Percentiles rank a stretch among this genome's conserved stretches.
Evolutionary conservation across 805 yeast genomes (phyloP).

Genomic region (Wickerhamomyces alni): DNA sequence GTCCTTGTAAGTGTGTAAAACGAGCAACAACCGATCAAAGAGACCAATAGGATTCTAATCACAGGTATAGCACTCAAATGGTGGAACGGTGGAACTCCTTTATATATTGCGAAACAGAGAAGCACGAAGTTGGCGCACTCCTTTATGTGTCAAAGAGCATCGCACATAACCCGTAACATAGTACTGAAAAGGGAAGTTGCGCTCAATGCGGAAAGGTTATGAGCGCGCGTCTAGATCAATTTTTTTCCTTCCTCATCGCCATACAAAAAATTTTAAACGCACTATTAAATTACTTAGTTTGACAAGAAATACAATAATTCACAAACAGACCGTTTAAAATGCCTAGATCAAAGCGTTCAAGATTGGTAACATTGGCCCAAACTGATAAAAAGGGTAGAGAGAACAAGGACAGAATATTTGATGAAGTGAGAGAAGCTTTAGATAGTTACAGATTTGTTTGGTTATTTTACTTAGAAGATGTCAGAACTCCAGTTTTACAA

Average conservation of each 20-base stretch:
- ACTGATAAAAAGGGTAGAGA: conserved; percentile 95
- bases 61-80: no score
- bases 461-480: conserved; percentile 84
- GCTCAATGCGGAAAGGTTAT: no score
- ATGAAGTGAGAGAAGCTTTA: conserved; percentile 77
- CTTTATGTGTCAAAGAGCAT: no score
- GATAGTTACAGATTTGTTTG: conserved; percentile 76
- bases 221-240: neutral
- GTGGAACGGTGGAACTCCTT: no score
- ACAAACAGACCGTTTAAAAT: conserved; percentile 32
- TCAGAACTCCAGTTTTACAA: conserved; percentile 92
- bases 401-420: conserved; percentile 85
- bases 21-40: no score
- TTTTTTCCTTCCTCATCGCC: conserved; percentile 5
- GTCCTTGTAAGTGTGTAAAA: no score
- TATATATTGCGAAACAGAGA: no score
- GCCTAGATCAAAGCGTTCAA: conserved; percentile 98
- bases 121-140: no score
- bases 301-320: neutral
- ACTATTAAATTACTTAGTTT: neutral
- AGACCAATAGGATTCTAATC: no score
- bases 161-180: no score
- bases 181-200: no score
- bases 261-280: neutral
- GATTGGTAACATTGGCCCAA: conserved; percentile 90